Conservation (phyloP, 306 rosid species). For the Sophora flavescens region DNA sequence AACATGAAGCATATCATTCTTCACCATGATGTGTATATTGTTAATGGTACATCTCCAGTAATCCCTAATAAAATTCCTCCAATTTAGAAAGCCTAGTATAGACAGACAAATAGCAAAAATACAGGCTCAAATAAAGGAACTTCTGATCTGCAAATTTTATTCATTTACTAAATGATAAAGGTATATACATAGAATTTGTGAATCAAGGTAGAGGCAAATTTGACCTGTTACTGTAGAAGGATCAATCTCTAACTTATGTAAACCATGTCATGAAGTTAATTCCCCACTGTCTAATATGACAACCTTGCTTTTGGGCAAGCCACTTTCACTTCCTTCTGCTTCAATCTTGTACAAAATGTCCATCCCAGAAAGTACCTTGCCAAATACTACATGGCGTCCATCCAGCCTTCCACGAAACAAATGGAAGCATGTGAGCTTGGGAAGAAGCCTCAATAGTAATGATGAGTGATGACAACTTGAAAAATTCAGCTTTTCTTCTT, state of each 20-base stretch:
- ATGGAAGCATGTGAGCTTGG: constrained; percentile 30
- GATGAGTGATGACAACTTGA: constrained; percentile 28
- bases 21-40: constrained; percentile 25
- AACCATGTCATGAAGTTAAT: constrained; percentile 50
- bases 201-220: constrained; percentile 33
- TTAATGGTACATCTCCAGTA: constrained; percentile 12
- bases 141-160: constrained; percentile 9
- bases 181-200: constrained; percentile 37
- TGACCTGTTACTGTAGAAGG: constrained; percentile 5
- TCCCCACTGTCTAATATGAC: constrained; percentile 55
- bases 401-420: constrained; percentile 72
- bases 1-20: constrained; percentile 10
- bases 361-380: constrained; percentile 59
- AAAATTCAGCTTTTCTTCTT: background rate
- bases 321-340: constrained; percentile 57
- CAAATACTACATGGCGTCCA: constrained; percentile 73
- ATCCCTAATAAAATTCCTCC: background rate
- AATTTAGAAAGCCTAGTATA: constrained; percentile 18
- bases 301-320: constrained; percentile 52
- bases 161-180: constrained; percentile 38
- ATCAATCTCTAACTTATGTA: constrained; percentile 13
- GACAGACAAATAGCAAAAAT: constrained; percentile 26
- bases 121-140: constrained; percentile 18
- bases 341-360: constrained; percentile 58
- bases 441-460: background rate